A percentile compares a stretch with the other conserved stretches of the same genome.
Evolutionary conservation across 2,329 filamentous ascomycete genomes (phyloP).

Genomic region (Penicillium sp.): DNA sequence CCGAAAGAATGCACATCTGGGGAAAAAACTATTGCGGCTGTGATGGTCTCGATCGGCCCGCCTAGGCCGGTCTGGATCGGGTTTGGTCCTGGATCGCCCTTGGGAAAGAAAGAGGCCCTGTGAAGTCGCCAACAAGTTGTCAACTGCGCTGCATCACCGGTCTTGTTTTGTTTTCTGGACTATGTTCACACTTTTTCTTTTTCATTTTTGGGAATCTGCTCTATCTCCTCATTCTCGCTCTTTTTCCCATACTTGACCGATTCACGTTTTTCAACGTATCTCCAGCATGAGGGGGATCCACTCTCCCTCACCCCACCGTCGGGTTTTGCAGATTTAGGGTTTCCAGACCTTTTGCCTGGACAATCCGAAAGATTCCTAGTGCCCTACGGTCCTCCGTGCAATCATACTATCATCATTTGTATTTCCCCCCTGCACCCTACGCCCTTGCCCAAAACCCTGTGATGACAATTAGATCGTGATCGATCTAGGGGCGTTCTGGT

Average conservation of each 20-base stretch:
- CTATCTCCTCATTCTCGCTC: not conserved
- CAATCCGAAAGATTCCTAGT: not conserved
- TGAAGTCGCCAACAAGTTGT: not conserved
- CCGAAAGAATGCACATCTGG: constrained; percentile 21
- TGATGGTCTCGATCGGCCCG: constrained; percentile 15
- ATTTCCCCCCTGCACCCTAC: not conserved
- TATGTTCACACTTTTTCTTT: not conserved
- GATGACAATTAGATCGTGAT: not conserved
- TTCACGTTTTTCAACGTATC: not conserved
- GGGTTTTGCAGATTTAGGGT: constrained; percentile 4
- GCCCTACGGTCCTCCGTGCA: not conserved
- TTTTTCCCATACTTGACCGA: not conserved
- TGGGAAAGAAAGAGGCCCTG: not conserved
- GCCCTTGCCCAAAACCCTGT: not conserved
- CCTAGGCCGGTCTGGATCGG: constrained; percentile 15
- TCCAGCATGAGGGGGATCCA: not conserved
- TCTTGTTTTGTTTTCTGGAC: not conserved
- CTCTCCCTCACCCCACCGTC: not conserved
- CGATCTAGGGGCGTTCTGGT: not conserved
- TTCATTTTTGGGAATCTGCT: not conserved
- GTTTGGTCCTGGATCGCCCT: not conserved
- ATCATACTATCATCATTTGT: not conserved
- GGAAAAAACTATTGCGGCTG: constrained; percentile 7
- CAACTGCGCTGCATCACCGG: not conserved
- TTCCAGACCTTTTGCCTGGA: not conserved